Percentiles rank a stretch among this genome's conserved stretches.
Conservation (phyloP, 805 yeast genomes). For the Ogataea ganodermae region DNA sequence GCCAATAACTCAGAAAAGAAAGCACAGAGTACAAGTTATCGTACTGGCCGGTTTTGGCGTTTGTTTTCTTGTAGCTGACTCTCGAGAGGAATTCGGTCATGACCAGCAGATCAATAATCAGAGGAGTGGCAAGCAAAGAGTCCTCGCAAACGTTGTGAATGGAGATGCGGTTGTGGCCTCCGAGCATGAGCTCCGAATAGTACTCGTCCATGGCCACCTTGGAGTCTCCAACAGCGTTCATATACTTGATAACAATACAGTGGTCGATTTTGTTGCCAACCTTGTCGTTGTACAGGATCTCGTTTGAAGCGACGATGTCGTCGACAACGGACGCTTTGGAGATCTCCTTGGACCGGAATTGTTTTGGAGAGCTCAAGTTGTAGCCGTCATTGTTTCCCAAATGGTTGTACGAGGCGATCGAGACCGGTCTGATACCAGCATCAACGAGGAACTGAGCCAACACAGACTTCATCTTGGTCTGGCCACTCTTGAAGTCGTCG, state of each 20-base stretch:
- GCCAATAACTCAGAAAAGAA: conserved; percentile 89
- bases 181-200: conserved; percentile 94
- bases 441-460: conserved; percentile 94
- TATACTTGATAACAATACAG: conserved; percentile 91
- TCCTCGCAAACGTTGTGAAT: conserved; percentile 97
- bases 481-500: conserved; percentile 96
- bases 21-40: conserved; percentile 80
- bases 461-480: conserved; percentile 94
- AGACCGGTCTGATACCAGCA: conserved; percentile 94
- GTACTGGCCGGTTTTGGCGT: conserved; percentile 42
- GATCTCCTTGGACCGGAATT: conserved; percentile 93
- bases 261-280: conserved; percentile 82
- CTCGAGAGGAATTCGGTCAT: conserved; percentile 90
- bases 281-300: conserved; percentile 79
- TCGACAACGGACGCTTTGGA: conserved; percentile 92
- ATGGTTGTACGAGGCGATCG: conserved; percentile 95
- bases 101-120: conserved; percentile 87
- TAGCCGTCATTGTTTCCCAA: conserved; percentile 95
- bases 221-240: conserved; percentile 93
- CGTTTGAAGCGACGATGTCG: conserved; percentile 87
- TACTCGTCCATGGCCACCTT: conserved; percentile 99
- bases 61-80: conserved; percentile 70
- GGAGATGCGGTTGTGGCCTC: conserved; percentile 93
- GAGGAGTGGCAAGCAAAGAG: conserved; percentile 90
- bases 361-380: conserved; percentile 87